These are phyloP conservation scores for Eucalyptus camaldulensis DNA, from an alignment of 345 rosid genomes.

Conservation along the genomic window DNA sequence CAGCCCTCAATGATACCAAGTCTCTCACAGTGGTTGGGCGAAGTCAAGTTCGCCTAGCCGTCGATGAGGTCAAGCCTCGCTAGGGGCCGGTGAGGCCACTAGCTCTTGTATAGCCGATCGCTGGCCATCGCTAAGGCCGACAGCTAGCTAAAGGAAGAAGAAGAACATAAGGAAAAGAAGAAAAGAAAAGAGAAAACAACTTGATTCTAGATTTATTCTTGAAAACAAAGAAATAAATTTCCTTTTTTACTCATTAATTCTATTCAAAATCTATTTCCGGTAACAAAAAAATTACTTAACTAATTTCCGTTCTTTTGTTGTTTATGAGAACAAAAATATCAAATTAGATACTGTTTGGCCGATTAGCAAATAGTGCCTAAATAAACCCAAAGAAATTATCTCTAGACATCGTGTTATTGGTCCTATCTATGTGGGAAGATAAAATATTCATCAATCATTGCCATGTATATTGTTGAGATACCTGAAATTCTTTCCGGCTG, in stretches of 20 bases:
- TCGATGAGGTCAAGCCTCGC: no score
- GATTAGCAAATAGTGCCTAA: not conserved
- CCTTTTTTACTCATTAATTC: no score
- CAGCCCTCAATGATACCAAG: fast-evolving
- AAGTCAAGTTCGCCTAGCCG: fast-evolving
- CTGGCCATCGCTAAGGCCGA: fast-evolving
- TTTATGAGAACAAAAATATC: no score
- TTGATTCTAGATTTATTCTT: no score
- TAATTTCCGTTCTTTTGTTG: no score
- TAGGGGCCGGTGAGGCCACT: fast-evolving
- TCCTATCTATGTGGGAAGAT: not conserved
- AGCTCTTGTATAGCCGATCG: fast-evolving
- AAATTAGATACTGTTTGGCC: fast-evolving
- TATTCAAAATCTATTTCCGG: no score
- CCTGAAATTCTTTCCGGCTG: not conserved
- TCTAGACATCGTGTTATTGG: not conserved
- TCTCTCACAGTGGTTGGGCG: no score
- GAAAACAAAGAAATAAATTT: no score
- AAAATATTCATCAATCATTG: not conserved
- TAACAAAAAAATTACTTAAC: no score
- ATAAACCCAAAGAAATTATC: not conserved
- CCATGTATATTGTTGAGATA: not conserved
- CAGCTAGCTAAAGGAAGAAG: no score
- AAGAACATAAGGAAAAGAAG: no score
- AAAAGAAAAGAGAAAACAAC: no score